Evolutionary conservation across 2,329 filamentous ascomycete species (phyloP).

Genomic region (Alternaria brassicicola): DNA sequence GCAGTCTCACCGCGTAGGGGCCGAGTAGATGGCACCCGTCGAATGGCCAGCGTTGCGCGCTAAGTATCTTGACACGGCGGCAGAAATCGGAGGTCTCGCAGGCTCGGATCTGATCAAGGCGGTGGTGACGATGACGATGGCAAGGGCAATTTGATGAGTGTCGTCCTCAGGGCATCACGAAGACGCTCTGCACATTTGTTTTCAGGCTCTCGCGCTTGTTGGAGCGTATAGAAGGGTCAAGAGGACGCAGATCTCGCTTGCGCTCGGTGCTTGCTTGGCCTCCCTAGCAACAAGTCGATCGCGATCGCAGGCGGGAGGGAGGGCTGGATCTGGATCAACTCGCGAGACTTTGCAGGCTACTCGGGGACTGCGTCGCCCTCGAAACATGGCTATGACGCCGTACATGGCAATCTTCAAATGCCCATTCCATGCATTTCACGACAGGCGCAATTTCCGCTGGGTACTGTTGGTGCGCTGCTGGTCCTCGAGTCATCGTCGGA

Average conservation of each 20-base stretch:
- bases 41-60: slow-evolving; percentile 3
- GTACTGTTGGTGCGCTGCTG: background rate
- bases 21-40: background rate
- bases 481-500: background rate
- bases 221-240: background rate
- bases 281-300: background rate
- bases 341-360: background rate
- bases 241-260: slow-evolving; percentile 3
- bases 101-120: background rate
- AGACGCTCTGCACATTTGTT: slow-evolving; percentile 4
- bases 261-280: background rate
- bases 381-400: slow-evolving; percentile 3
- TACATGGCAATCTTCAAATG: slow-evolving; percentile 10
- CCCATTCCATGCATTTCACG: background rate
- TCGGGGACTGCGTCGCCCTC: background rate
- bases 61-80: background rate
- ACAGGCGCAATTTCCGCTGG: background rate
- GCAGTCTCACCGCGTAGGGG: slow-evolving; percentile 2
- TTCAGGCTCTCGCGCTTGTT: background rate
- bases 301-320: background rate
- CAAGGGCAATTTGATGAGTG: background rate
- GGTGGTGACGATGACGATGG: background rate
- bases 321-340: background rate
- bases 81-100: background rate
- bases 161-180: slow-evolving; percentile 3